Evolutionary conservation across 495 filamentous ascomycete species (phyloP).

Genomic region (Rusavskia elegans): DNA sequence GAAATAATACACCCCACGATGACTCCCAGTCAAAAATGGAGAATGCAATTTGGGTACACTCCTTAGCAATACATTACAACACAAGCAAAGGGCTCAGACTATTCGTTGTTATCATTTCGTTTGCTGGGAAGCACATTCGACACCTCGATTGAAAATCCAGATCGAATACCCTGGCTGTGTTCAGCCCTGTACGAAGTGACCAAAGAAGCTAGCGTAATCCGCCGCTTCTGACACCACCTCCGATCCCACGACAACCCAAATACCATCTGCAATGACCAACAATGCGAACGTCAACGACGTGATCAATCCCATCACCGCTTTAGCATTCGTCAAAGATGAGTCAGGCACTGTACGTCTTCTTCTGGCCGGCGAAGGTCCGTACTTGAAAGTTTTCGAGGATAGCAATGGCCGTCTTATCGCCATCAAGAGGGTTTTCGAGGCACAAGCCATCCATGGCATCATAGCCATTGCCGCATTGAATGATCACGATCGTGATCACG

Average conservation of each 20-base stretch:
- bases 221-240: background rate
- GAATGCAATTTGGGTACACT: too few relatives aligned
- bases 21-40: too few relatives aligned
- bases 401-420: constrained; percentile 10
- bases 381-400: constrained; percentile 42
- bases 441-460: constrained; percentile 58
- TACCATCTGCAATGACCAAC: background rate
- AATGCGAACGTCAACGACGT: background rate
- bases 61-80: too few relatives aligned
- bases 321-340: constrained; percentile 4
- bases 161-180: background rate
- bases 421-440: constrained; percentile 34
- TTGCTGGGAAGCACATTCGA: too few relatives aligned
- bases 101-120: too few relatives aligned
- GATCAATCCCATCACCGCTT: constrained; percentile 7
- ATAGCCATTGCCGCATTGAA: constrained; percentile 12
- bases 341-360: constrained; percentile 16
- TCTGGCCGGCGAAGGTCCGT: constrained; percentile 59
- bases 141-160: too few relatives aligned
- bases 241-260: background rate
- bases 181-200: background rate
- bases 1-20: too few relatives aligned
- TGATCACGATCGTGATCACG: background rate
- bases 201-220: background rate
- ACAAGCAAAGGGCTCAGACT: too few relatives aligned